Conservation (phyloP, 306 rosid species). For the Alnus rubra region DNA sequence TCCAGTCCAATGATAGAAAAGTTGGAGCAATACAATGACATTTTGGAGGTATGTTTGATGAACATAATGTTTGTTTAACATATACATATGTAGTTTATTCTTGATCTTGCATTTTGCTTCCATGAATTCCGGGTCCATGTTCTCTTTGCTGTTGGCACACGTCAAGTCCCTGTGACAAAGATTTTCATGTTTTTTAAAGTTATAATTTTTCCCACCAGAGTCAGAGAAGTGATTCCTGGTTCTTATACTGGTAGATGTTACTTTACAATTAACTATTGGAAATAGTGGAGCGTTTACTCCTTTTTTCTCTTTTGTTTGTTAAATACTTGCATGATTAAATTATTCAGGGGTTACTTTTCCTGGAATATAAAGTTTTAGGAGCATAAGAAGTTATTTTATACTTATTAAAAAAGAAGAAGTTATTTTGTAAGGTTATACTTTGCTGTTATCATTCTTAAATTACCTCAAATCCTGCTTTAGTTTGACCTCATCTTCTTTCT, state of each 20-base stretch:
- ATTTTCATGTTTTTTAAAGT: neutral
- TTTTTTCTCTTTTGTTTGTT: neutral
- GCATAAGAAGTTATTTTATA: neutral
- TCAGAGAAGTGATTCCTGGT: neutral
- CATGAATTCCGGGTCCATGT: conserved; percentile 14
- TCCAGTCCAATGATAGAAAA: conserved; percentile 86
- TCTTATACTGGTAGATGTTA: neutral
- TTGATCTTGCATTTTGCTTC: neutral
- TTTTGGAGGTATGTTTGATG: conserved; percentile 59
- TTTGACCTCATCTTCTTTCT: neutral
- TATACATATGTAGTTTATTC: neutral
- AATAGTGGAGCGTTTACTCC: neutral
- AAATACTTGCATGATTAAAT: neutral
- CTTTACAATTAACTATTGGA: neutral
- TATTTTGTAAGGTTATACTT: neutral
- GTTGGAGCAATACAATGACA: conserved; percentile 79
- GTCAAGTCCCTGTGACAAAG: neutral
- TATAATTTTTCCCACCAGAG: neutral
- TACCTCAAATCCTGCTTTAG: neutral
- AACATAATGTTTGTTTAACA: neutral
- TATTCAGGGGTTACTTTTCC: neutral
- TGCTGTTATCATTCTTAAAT: neutral
- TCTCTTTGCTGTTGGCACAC: conserved; percentile 8
- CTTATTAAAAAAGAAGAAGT: neutral
- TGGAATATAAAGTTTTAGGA: conserved; percentile 10